Conservation (phyloP, 495 filamentous ascomycete species). For the Penicillium simplicissimum region DNA sequence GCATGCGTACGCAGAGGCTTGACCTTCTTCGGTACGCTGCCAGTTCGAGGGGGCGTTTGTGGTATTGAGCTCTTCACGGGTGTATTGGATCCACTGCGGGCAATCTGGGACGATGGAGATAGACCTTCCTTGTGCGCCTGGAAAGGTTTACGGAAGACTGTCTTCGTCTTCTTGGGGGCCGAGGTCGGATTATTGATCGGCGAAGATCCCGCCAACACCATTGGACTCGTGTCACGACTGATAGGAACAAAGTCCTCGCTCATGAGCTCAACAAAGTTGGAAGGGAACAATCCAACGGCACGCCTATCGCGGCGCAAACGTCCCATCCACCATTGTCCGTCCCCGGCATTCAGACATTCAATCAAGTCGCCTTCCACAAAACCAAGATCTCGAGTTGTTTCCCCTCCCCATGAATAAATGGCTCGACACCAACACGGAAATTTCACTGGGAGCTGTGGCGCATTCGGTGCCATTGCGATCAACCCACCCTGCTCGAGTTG, state of each 20-base stretch:
- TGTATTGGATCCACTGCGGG: slow-evolving; percentile 33
- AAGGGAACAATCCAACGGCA: slow-evolving; percentile 89
- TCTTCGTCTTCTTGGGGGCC: slow-evolving; percentile 51
- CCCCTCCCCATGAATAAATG: slow-evolving; percentile 95
- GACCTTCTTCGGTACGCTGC: slow-evolving; percentile 34
- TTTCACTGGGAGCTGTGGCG: slow-evolving; percentile 71
- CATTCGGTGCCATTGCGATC: slow-evolving; percentile 55
- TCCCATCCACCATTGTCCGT: slow-evolving; percentile 98
- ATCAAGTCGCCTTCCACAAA: slow-evolving; percentile 98
- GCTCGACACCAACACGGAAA: slow-evolving; percentile 98
- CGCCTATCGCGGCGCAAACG: slow-evolving; percentile 81
- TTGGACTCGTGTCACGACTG: slow-evolving; percentile 74
- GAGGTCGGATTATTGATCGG: slow-evolving; percentile 50
- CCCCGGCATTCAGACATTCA: slow-evolving; percentile 95
- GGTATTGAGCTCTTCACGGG: slow-evolving; percentile 45
- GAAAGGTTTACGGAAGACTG: slow-evolving; percentile 54
- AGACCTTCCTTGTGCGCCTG: slow-evolving; percentile 56
- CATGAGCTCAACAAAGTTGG: slow-evolving; percentile 93
- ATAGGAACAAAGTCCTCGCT: slow-evolving; percentile 79
- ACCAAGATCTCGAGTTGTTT: slow-evolving; percentile 91
- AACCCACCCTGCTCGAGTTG: slow-evolving; percentile 1
- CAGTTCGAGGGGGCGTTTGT: slow-evolving; percentile 50
- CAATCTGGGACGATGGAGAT: slow-evolving; percentile 43
- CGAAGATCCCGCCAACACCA: slow-evolving; percentile 43
- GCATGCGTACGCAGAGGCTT: slow-evolving; percentile 45